These are phyloP conservation scores for Talaromyces wortmannii DNA, from an alignment of 495 filamentous ascomycete species.

Conservation along the genomic window DNA sequence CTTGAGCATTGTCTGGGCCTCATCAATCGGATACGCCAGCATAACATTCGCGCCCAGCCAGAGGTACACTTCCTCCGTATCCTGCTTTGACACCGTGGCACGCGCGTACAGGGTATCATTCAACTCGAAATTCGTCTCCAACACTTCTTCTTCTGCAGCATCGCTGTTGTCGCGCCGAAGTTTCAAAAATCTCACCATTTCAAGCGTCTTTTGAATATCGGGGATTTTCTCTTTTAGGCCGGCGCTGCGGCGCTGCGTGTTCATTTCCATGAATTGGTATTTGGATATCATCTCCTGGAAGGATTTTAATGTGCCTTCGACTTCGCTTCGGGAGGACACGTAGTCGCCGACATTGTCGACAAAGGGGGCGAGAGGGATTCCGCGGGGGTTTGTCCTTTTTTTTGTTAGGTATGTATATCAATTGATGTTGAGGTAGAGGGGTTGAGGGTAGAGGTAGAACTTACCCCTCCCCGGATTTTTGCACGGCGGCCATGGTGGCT, in stretches of 20 bases:
- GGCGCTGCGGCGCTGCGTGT: conserved; percentile 73
- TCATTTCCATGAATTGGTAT: conserved; percentile 99
- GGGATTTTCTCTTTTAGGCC: conserved; percentile 92
- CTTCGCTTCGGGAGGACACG: conserved; percentile 76
- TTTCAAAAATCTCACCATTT: conserved; percentile 81
- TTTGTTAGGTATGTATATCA: conserved; percentile 11
- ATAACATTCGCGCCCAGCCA: conserved; percentile 99
- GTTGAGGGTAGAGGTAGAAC: background rate
- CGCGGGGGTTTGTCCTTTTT: conserved; percentile 84
- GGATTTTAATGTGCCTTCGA: conserved; percentile 80
- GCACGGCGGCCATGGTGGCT: background rate
- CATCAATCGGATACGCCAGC: conserved; percentile 84
- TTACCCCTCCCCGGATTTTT: conserved; percentile 5
- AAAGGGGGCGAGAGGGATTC: conserved; percentile 92
- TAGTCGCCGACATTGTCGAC: conserved; percentile 96
- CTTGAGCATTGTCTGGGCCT: conserved; percentile 73
- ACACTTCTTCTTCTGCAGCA: conserved; percentile 16
- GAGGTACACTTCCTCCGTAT: conserved; percentile 91
- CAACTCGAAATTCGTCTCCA: conserved; percentile 91
- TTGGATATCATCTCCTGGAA: conserved; percentile 99
- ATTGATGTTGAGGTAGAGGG: conserved; percentile 7
- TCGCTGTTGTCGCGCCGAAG: conserved; percentile 22
- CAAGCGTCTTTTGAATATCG: conserved; percentile 95
- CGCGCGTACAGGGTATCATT: conserved; percentile 95
- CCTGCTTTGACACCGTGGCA: conserved; percentile 67